Base-by-base conservation (phyloP, 169 alveolate species). In the Eimeria sp. region DNA sequence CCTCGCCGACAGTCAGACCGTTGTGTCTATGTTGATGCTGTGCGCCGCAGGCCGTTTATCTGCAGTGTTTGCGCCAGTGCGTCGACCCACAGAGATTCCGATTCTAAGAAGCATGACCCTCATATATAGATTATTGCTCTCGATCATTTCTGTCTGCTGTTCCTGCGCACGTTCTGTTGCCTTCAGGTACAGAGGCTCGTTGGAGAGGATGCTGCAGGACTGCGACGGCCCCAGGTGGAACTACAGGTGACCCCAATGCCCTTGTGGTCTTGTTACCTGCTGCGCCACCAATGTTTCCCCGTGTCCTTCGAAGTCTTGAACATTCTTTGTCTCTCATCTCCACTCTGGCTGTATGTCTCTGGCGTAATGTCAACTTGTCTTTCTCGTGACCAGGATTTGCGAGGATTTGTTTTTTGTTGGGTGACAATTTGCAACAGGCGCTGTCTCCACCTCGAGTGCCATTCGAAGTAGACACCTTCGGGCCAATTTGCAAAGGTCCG, bases 181-280 rank as follows among this genome's bases (percentile, higher is more conserved):
- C 49, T 82, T 54, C 75, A 82, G 90, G 14, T 82, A 51, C 70
- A 9, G 20, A 7, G 51, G 90, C 13, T 49, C 75, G 49, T n/a
- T 82, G 73, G 90, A 54, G 30, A 82, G 90, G 70, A 82, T 82
- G 90, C 49, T 54, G 75, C 90, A 82, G 45, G 73, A 82, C 70
- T 51, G 90, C 49, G 65, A 49, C 72, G 75, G 57, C 30, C 72
- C 47, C 47, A 82, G 90, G 72, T 82, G 90, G 73, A 82, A 13
- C 72, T 82, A 51, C 72, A 82, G 90, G 90, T 82, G 75, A 82
- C 22, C 67, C 47, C 58, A 40, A 54, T 22, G 58, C 47, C 34
- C 58, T 13, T 10, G 72, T 25, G 67, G 40, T 49, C 70, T 18
- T 51, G 43, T 45, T 43, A 65, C 45, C 63, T n/a, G 25, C 30